Base-by-base conservation (phyloP, 148 eudicot genomes). In the Chenopodium album region DNA sequence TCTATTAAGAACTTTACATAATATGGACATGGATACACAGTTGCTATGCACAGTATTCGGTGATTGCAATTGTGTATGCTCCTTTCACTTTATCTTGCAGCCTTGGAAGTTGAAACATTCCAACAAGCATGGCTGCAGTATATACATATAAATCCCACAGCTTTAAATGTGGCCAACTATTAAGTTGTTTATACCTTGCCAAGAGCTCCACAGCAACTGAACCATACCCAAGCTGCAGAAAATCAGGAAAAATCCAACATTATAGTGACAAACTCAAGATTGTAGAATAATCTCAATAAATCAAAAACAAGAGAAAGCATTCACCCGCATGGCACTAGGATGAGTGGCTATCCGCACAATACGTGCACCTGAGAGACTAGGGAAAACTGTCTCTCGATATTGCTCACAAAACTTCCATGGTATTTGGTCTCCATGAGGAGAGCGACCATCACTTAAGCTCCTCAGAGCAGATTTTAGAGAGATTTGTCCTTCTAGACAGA, bases 301-400 rank as follows among this genome's bases (percentile, higher is more conserved):
- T 54, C 52, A 73, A 6, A 3, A 26, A 48, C 19, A 60, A 23
- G 28, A 65, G 71, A 60, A 71, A 23, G 37, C 28, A 79, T 13
- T 79, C 86, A 95, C 98, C 97, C 91, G 86, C 98, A 94, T 96
- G 87, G 98, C 99, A 90, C 89, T 89, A 77, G 99, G 99, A 88
- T 96, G 99, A 70, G 99, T 92, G 73, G 99, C 99, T 73, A 96
- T 94, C 75, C 99, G 94, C 31, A 96, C 99, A 83, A 96, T 88
- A 34, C 99, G 97, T 70, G 92, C 99, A 80, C 99, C 99, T 66
- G 99, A 94, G 81, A 94, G 98, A 77, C 88, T 90, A 16, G 98
- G 99, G 70, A 96, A 96, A 71, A 76, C 89, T 59, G 92, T 88
- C 80, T 96, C 94, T 52, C 81, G 80, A 82, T 90, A 96, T 84